Evolutionary conservation across 176 grass and related monocot species (phyloP).

Genomic region (Puccinellia tenuiflora): DNA sequence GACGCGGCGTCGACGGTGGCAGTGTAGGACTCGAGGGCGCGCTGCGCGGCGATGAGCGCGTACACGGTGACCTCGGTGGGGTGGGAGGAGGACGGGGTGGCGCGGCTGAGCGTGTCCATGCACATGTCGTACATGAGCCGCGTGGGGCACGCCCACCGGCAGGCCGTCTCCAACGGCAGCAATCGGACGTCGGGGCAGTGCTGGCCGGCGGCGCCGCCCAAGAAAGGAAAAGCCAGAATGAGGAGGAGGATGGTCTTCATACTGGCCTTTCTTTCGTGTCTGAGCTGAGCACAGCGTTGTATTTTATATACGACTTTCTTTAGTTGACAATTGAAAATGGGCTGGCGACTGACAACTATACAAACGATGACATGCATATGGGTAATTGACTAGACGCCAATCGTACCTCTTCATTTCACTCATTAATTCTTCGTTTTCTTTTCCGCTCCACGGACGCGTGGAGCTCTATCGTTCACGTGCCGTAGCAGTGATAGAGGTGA

Average conservation of each 20-base stretch:
- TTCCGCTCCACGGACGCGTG: background rate
- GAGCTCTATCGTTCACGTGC: no score
- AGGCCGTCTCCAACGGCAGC: background rate
- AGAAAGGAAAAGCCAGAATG: background rate
- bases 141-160: background rate
- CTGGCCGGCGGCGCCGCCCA: background rate
- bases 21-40: background rate
- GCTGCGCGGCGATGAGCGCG: background rate
- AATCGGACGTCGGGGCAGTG: background rate
- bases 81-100: no score
- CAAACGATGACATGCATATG: background rate
- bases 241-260: background rate
- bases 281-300: background rate
- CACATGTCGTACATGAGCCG: background rate
- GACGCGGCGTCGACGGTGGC: background rate
- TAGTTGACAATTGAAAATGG: background rate
- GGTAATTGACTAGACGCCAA: background rate
- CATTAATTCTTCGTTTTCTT: background rate
- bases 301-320: background rate
- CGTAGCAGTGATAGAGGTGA: no score
- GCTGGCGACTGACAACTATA: background rate
- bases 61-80: background rate
- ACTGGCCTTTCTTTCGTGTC: background rate
- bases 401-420: background rate
- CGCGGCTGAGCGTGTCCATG: background rate